These are phyloP conservation scores for Aphanomyces euteiches DNA, from an alignment of 352 stramenopile species.

Conservation along the genomic window DNA sequence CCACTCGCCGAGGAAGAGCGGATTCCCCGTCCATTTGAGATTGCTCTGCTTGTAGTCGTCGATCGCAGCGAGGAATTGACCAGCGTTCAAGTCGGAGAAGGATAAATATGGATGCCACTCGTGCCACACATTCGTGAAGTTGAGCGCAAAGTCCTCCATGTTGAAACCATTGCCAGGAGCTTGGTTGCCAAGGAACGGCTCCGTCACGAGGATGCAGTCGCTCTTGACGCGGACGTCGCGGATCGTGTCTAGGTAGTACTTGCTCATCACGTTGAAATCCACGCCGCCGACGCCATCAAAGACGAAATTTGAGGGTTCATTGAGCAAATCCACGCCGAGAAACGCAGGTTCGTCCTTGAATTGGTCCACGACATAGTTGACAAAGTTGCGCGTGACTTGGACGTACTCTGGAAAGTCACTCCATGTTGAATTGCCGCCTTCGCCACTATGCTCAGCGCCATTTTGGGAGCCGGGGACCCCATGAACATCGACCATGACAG, in stretches of 20 bases:
- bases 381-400: constrained; percentile 46
- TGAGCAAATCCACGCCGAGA: constrained; percentile 68
- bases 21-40: constrained; percentile 38
- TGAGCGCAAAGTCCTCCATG: constrained; percentile 48
- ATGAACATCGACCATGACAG: constrained; percentile 55
- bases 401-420: constrained; percentile 53
- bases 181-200: constrained; percentile 40
- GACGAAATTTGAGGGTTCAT: constrained; percentile 45
- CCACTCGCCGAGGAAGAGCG: constrained; percentile 54
- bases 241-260: constrained; percentile 75
- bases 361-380: constrained; percentile 50
- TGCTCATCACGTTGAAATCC: constrained; percentile 52
- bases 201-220: constrained; percentile 61
- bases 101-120: constrained; percentile 82
- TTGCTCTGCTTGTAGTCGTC: constrained; percentile 31
- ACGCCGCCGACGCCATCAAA: constrained; percentile 35
- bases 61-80: constrained; percentile 40
- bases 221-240: constrained; percentile 48
- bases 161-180: constrained; percentile 45
- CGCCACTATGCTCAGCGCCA: constrained; percentile 63
- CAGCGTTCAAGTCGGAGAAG: constrained; percentile 38
- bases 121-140: constrained; percentile 70
- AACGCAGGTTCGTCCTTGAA: constrained; percentile 68
- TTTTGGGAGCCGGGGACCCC: constrained; percentile 74
- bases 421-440: constrained; percentile 48